Evolutionary conservation across 2,329 filamentous ascomycete species (phyloP), one percentile per base, ranked within the genome.

Genomic region (Hypoxylon sp.): DNA sequence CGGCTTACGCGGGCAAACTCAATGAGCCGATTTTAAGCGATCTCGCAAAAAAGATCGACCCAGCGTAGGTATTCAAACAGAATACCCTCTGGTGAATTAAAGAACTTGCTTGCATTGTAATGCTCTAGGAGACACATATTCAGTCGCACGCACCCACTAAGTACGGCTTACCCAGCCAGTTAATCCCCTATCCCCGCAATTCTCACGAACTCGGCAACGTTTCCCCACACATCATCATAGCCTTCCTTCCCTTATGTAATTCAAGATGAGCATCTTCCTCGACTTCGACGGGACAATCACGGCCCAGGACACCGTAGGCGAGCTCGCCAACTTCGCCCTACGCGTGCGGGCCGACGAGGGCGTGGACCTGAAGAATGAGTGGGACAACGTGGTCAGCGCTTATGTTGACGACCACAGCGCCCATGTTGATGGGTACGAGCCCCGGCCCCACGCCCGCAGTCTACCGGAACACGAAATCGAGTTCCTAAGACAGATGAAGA

Each of bases 201-300:
- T 58, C 34, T 43, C 48, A 64, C 47, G 23, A 45, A 37, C 8
- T 41, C 41, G 30, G 34, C 32, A 54, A 6, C 25, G 2, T 52
- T 16, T 23, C 34, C 29, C 54, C 50, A 23, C 23, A 21, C 41
- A 50, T 41, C 47, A 9, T 29, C 46, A 29, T 47, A 41, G 11
- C 6, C 50, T 25, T 16, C 19, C 11, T 14, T 19, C 7, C 45
- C 19, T 27, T 14, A 27, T 9, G 27, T 47, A 50, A 48, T 53
- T 30, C 43, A 66, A 25, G 7, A 78, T 84, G 80, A 79, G 80
- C 66, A 77, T 88, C 41, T 74, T 88, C 34, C 79, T 88, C 19
- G 86, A 88, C 71, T 88, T 88, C 74, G 86, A 88, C 75, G 84
- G 85, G 64, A 88, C 86, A 14, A 87, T 88, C 68, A 88, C 86